Base-by-base conservation (phyloP, 2,329 filamentous ascomycete genomes). In the Clarireedia paspali region DNA sequence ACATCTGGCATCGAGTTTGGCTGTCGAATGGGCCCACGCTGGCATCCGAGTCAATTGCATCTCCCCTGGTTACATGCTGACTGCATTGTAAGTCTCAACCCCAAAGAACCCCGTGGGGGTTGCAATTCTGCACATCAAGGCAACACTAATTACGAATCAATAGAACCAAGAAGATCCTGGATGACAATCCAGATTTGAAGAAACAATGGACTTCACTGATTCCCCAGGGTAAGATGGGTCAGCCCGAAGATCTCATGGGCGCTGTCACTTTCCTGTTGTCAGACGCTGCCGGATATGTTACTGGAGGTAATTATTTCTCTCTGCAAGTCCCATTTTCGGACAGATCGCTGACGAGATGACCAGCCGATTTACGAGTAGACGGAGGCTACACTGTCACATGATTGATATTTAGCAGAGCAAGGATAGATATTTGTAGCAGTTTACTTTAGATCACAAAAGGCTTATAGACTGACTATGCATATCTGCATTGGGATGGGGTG, bases 31-130 rank as follows among this genome's bases (percentile, higher is more conserved):
- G 92, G 91, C 92, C 0, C 79, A 85, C 63, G 83, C 86, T 39
- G 86, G 86, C 63, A 96, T 97, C 68, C 83, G 92, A 38, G 92
- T 97, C 63, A 97, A 97, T 76, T 94, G 89, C 73, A 94, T 97
- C 70, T 91, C 87, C 30, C 92, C 92, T 0, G 92, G 94, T 46
- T 97, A 97, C 74, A 97, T 97, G 92, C 76, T 96, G 63, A 96
- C 92, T 15, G 88, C 91, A 57, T 75, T 96, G 88, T 92, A 78
- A 82, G 87, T 75, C 38, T 47, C 36, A 24, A 30, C 6, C 26
- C 47, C 42, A 15, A 45, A 36, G 49, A 45, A 54, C 30, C 27
- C 30, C 48, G 56, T 40, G 44, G 36, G 53, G 52, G 52, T 40
- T 10, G 15, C 7, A 44, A 14, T 27, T 38, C 34, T 46, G 14